Evolutionary conservation across 768 basidiomycete species (phyloP).

Genomic region (Phaeotremella skinneri): DNA sequence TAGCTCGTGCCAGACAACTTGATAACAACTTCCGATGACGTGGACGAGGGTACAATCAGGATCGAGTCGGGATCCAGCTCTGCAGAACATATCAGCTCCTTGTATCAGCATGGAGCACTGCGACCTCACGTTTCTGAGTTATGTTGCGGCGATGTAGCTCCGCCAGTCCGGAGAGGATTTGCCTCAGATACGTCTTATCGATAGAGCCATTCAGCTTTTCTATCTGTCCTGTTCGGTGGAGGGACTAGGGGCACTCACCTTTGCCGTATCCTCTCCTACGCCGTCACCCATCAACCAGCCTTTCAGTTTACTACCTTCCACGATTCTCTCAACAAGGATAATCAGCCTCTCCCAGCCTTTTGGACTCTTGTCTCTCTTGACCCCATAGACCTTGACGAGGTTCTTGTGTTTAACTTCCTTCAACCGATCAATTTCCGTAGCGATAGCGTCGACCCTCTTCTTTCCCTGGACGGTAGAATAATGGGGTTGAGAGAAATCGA

Average conservation of each 20-base stretch:
- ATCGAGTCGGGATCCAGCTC: conserved; percentile 37
- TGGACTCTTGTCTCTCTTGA: conserved; percentile 39
- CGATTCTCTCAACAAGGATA: conserved; percentile 32
- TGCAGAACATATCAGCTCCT: conserved; percentile 6
- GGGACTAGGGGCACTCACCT: no score
- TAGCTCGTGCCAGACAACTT: conserved; percentile 74
- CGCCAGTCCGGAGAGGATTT: conserved; percentile 37
- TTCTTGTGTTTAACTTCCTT: conserved; percentile 33
- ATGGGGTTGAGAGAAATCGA: conserved; percentile 43
- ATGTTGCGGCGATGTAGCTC: conserved; percentile 37
- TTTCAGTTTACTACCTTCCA: conserved; percentile 31
- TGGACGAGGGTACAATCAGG: conserved; percentile 36
- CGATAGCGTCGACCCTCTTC: conserved; percentile 40
- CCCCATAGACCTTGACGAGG: conserved; percentile 31
- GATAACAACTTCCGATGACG: conserved; percentile 59
- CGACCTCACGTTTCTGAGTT: conserved; percentile 40
- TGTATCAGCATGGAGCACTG: neutral
- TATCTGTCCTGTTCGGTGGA: neutral
- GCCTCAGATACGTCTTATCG: conserved; percentile 36
- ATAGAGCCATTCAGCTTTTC: neutral
- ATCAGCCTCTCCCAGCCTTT: conserved; percentile 45
- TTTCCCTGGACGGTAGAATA: conserved; percentile 41
- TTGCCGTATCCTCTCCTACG: conserved; percentile 32
- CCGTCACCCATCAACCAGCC: conserved; percentile 37
- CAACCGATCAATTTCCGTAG: conserved; percentile 34